Base-by-base conservation (phyloP, 2,329 filamentous ascomycete genomes). In the Aspergillus sp. region DNA sequence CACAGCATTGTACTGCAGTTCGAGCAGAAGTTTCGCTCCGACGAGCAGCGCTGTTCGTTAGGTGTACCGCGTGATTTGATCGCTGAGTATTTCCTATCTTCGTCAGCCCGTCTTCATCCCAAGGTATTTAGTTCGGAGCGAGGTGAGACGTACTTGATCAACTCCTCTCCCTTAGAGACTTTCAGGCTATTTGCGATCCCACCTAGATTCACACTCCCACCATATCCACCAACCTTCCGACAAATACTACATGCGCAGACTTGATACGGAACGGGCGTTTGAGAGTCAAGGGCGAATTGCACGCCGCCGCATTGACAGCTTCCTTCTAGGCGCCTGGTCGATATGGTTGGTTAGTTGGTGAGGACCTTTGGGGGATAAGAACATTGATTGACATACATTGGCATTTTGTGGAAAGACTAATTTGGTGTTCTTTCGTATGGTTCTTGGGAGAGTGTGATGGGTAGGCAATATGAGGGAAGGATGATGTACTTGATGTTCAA, bases 211-310 rank as follows among this genome's bases (percentile, higher is more conserved):
- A 75, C 70, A 43, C 63, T 63, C n/a, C 73, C 72, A 22, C 60
- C 60, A 50, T 73, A 69, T 12, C 73, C 73, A 10, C 69, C 70
- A 25, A 72, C 63, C 59, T 76, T 75, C 43, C 73, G 72, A 49
- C 73, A 76, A 53, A 76, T 76, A 50, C 70, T 70, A 55, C 73
- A 76, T 32, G 71, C 70, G 47, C 74, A 76, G 25, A 75, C 61
- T 54, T 76, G 72, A 49, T 74, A 76, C 0, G 73, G 74, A 0
- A 74, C 70, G 0, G 73, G 73, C 0, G 73, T 75, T 30, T 70
- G 62, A 2, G 71, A 75, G 45, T 74, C 55, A 6, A 75, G 59
- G 3, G 62, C 65, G 53, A 75, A 76, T 59, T 74, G 65, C n/a
- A 76, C 61, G 33, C 62, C 60, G 45, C 74, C 73, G 53, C 72